phyloP scores from a whole-genome alignment of 768 basidiomycete species.

The Hemileccinum rubropunctum region DNA sequence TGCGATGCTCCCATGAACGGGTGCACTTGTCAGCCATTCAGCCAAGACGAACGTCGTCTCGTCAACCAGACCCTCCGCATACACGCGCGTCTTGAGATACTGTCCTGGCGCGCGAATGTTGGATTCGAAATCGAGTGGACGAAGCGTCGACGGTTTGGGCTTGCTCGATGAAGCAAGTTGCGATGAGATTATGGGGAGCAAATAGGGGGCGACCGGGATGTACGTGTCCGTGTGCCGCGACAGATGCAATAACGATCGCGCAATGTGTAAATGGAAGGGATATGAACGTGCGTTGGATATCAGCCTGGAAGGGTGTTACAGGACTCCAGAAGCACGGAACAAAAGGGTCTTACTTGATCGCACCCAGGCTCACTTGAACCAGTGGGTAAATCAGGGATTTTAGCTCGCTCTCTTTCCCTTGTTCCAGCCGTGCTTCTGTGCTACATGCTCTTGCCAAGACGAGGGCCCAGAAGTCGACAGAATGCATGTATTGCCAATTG shows the following conservation, averaged over 20 bases:
- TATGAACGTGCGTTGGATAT: conserved; percentile 89
- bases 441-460: conserved; percentile 84
- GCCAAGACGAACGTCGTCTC: conserved; percentile 76
- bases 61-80: conserved; percentile 78
- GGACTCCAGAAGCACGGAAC: background rate
- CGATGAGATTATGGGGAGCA: conserved; percentile 83
- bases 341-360: conserved; percentile 69
- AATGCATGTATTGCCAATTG: conserved; percentile 98
- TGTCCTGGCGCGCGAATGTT: conserved; percentile 84
- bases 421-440: conserved; percentile 47
- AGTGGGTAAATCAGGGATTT: conserved; percentile 92
- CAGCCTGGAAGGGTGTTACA: conserved; percentile 51
- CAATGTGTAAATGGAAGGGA: conserved; percentile 91
- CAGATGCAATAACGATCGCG: conserved; percentile 85
- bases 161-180: conserved; percentile 64
- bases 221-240: conserved; percentile 81
- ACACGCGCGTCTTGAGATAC: conserved; percentile 85
- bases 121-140: conserved; percentile 86
- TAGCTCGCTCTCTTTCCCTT: conserved; percentile 69
- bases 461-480: conserved; percentile 92
- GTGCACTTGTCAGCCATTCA: conserved; percentile 71
- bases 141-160: conserved; percentile 80
- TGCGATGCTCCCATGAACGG: conserved; percentile 81
- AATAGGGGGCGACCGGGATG: conserved; percentile 82
- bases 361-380: conserved; percentile 90